Evolutionary conservation across 176 grass and related monocot species (phyloP).

Genomic region (Paspalum notatum): DNA sequence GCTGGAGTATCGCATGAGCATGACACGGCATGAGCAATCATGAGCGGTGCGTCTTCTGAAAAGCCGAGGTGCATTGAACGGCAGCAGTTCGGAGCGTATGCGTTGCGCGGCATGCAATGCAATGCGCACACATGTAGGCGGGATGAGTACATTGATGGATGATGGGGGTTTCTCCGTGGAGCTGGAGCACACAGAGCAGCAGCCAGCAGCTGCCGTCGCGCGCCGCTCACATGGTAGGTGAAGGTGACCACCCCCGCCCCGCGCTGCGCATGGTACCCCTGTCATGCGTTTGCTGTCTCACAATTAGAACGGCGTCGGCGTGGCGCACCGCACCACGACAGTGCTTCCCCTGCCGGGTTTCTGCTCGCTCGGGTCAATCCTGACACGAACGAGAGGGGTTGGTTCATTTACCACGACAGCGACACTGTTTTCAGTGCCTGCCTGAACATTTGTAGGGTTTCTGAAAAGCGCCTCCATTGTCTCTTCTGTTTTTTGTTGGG

Average conservation of each 20-base stretch:
- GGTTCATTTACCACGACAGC: too few species aligned
- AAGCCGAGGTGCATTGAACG: slow-evolving; percentile 4
- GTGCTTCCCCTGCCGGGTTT: too few species aligned
- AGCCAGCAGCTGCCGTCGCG: not conserved
- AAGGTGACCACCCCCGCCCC: not conserved
- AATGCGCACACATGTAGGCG: not conserved
- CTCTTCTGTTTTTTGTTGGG: not conserved
- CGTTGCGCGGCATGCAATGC: not conserved
- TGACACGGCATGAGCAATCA: slow-evolving; percentile 5
- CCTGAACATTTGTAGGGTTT: too few species aligned
- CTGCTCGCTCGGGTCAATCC: too few species aligned
- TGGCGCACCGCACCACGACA: not conserved
- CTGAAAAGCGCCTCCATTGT: too few species aligned
- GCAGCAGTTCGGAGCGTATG: not conserved
- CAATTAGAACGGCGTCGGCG: slow-evolving; percentile 11
- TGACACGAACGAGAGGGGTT: too few species aligned
- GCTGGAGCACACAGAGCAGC: not conserved
- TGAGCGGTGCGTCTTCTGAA: slow-evolving; percentile 4
- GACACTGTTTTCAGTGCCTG: too few species aligned
- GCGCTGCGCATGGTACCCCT: not conserved
- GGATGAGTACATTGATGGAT: slow-evolving; percentile 24
- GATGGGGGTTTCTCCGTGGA: slow-evolving; percentile 19
- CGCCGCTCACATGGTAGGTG: slow-evolving; percentile 26
- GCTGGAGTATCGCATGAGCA: not conserved
- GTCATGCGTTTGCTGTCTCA: slow-evolving; percentile 13